Evolutionary conservation across 768 basidiomycete species (phyloP), one percentile per base, ranked within the genome.

Genomic region (Rhizopogon sp.): DNA sequence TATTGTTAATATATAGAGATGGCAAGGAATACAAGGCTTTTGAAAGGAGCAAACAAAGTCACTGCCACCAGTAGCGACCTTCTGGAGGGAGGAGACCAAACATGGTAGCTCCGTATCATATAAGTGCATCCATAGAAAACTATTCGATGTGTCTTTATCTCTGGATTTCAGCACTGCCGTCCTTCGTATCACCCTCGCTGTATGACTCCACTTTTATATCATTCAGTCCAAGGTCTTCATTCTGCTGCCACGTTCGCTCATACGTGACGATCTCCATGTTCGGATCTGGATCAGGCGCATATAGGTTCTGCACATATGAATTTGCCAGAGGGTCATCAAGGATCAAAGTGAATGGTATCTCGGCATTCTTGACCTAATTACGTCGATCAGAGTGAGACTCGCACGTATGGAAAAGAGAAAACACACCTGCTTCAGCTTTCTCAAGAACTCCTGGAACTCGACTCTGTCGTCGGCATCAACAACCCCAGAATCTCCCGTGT

Each of bases 311-410:
- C 43, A 99, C 75, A 66, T 98, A 95, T 2, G 93, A 95, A 69
- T 98, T 98, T 13, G 92, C 87, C 17, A 98, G 76, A 3, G 97
- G 97, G 66, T 98, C 96, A 64, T 98, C 96, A 9, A 99, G 76
- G 67, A 98, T 88, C 56, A 99, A 67, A 0, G 96, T 98, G 73
- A 96, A 99, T 3, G 88, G 86, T 35, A 76, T 77, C 50, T 85
- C 80, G 11, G 81, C 95, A 43, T 76, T 79, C 72, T 92, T 93
- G 59, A 94, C 81, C 88, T 93, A 39, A 22, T 40, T 25, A 6
- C 41, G 13, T 22, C 13, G 33, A 31, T 17, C 25, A 58, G 50
- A 59, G 39, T 56, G 49, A 53, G 25, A 22, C 41, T 28, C 42
- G 25, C 25, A 14, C 17, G 29, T 43, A 4, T 11, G 13, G 33